Conservation (phyloP, 176 grass and related monocot genomes). For the Triticum dicoccoides region DNA sequence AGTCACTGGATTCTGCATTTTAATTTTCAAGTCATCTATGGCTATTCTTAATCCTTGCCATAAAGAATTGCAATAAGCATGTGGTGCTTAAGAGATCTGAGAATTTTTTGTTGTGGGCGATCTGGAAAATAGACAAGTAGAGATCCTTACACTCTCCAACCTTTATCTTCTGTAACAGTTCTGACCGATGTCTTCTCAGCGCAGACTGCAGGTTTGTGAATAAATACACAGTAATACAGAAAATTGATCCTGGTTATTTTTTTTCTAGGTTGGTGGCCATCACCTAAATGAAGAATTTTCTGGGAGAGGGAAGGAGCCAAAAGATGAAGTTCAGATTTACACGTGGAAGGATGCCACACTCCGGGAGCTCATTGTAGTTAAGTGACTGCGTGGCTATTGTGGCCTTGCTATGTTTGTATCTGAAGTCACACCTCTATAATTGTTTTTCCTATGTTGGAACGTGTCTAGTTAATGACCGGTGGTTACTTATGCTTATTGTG, state of each 20-base stretch:
- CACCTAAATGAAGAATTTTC: too few relatives aligned
- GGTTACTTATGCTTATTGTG: too few relatives aligned
- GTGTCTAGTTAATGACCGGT: too few relatives aligned
- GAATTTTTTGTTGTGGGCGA: neutral
- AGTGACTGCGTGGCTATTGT: too few relatives aligned
- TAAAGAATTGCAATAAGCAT: neutral
- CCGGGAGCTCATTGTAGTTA: too few relatives aligned
- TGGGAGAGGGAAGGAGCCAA: too few relatives aligned
- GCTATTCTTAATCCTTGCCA: neutral
- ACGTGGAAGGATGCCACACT: too few relatives aligned
- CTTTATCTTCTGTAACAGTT: conserved; percentile 7
- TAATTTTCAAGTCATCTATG: neutral
- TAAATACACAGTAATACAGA: neutral
- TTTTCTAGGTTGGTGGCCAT: neutral
- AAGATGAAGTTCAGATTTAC: too few relatives aligned
- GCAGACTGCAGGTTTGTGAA: neutral
- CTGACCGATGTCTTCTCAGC: neutral
- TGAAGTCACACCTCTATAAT: too few relatives aligned
- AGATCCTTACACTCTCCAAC: neutral
- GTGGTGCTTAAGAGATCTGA: too few relatives aligned
- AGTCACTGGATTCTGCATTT: neutral
- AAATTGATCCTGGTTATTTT: conserved; percentile 6
- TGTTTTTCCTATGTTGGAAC: too few relatives aligned
- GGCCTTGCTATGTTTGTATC: too few relatives aligned
- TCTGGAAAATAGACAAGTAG: neutral